These are phyloP conservation scores for Taxawa tesnikishii DNA, from an alignment of 2,329 filamentous ascomycete genomes.

Conservation along the genomic window DNA sequence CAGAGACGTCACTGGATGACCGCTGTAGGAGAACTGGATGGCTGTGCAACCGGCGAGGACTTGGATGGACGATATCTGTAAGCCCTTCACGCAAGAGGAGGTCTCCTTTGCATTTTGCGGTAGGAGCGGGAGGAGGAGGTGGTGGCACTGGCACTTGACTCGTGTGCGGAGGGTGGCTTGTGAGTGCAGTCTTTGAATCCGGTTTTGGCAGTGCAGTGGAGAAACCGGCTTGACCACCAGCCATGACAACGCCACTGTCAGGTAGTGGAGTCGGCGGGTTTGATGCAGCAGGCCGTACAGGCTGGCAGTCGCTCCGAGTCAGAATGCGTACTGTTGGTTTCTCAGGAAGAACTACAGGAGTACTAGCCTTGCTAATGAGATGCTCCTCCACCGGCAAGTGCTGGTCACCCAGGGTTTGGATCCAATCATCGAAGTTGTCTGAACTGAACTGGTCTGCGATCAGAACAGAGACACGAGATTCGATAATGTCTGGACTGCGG, in stretches of 20 bases:
- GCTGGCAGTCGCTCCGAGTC: conserved; percentile 9
- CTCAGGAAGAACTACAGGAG: background rate
- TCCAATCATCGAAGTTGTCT: conserved; percentile 17
- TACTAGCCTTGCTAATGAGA: too few species aligned
- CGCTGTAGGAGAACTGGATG: conserved; percentile 17
- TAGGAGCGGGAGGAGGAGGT: background rate
- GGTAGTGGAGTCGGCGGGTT: conserved; percentile 15
- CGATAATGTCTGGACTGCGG: conserved; percentile 15
- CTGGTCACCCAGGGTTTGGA: conserved; percentile 10
- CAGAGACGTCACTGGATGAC: conserved; percentile 17
- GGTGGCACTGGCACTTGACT: background rate
- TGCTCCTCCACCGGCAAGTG: background rate
- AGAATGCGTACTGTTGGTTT: conserved; percentile 3
- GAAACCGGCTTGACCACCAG: background rate
- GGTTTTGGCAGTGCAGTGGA: background rate
- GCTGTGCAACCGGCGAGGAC: conserved; percentile 16
- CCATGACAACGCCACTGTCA: background rate
- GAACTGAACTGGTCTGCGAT: conserved; percentile 17
- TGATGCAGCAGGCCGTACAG: conserved; percentile 18
- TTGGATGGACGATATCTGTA: background rate
- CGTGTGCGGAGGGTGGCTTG: conserved; percentile 3
- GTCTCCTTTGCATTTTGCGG: too few species aligned
- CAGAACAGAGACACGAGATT: conserved; percentile 20
- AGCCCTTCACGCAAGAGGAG: background rate
- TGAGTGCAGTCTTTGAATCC: conserved; percentile 4